Evolutionary conservation across 805 yeast genomes (phyloP), one percentile per base, ranked within the genome.

Genomic region (Lipomyces japonicus): DNA sequence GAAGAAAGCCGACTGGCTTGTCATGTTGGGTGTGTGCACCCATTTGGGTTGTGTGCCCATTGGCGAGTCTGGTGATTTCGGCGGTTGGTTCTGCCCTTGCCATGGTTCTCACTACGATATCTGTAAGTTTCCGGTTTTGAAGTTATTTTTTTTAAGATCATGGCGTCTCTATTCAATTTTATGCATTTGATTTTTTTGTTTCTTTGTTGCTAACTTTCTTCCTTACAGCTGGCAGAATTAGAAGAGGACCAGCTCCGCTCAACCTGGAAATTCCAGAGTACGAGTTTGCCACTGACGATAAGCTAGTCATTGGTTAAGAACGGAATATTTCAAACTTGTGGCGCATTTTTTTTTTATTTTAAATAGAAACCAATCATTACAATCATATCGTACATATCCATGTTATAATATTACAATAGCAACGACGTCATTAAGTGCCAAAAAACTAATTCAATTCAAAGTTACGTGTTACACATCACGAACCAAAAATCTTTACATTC

Each of bases 11-110:
- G 93, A 91, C 75, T 93, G 98, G 98, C 81, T 93, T 69, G 80
- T 93, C 71, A 93, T 93, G 99, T 74, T 93, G 75, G 99, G 99
- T 76, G 91, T 93, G 72, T 93, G 99, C 80, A 93, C 99, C 62
- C 99, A 93, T 73, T 83, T 93, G 79, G 99, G 99, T 73, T 93
- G 99, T 84, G 99, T 93, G 57, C 99, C 99, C 63, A 93, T 93
- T 68, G 99, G 99, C 71, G 97, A 93, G 77, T 84, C 97, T 62
- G 99, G 99, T 76, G 99, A 93, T 74, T 93, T 80, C 65, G 97
- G 97, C 71, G 99, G 99, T 71, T 93, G 99, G 99, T 93, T 93
- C 91, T 93, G 98, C 75, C 98, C 99, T 61, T 93, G 98, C 79
- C 99, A 95, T 80, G 99, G 98, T 81, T 91, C 97, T 69, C 98